Percentiles rank a stretch among this genome's conserved stretches.
These are phyloP conservation scores for Paraphoma sp. DNA, from an alignment of 2,329 filamentous ascomycete species.

Conservation along the genomic window DNA sequence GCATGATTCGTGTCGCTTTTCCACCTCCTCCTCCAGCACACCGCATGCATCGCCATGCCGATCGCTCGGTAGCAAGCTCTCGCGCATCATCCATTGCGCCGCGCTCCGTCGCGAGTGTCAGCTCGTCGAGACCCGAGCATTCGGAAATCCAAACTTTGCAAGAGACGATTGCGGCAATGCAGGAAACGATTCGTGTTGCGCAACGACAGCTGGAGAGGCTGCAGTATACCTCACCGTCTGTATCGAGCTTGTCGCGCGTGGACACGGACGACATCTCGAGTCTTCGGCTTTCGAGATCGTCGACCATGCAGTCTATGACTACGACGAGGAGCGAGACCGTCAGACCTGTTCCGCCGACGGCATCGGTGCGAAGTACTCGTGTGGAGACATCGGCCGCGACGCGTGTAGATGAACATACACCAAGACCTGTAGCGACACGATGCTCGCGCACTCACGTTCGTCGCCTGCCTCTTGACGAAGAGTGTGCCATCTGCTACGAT, in stretches of 20 bases:
- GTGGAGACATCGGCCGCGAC: not conserved
- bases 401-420: not conserved
- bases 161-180: conserved; percentile 11
- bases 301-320: not conserved
- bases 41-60: not conserved
- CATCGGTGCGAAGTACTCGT: not conserved
- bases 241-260: conserved; percentile 4
- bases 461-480: conserved; percentile 17
- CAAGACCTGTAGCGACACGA: not conserved
- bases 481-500: conserved; percentile 30
- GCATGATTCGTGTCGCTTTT: conserved; percentile 5
- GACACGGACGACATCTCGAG: conserved; percentile 10
- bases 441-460: conserved; percentile 19
- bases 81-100: not conserved
- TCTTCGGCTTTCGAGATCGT: conserved; percentile 4
- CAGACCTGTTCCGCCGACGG: not conserved
- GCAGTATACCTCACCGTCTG: not conserved
- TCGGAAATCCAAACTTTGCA: conserved; percentile 5
- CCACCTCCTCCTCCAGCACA: not conserved
- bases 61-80: not conserved
- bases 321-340: not conserved
- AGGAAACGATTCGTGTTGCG: conserved; percentile 2
- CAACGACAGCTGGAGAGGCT: conserved; percentile 3
- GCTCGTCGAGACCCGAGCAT: not conserved
- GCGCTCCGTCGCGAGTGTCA: not conserved